Evolutionary conservation across 441 rosid genomes (phyloP), one percentile per base, ranked within the genome.

Genomic region (Biscutella laevigata): DNA sequence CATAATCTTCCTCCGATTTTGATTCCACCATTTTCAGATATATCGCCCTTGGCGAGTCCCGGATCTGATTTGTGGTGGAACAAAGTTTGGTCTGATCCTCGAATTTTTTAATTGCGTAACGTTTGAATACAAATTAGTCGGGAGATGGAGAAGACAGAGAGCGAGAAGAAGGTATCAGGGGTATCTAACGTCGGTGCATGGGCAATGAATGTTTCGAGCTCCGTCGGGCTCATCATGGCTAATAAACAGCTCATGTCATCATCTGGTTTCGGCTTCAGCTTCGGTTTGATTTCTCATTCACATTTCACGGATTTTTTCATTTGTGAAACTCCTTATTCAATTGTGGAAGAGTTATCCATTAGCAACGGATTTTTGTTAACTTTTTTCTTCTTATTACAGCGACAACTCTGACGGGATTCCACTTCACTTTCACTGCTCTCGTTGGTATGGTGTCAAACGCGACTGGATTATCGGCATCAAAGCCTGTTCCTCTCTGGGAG

Each of bases 401-500:
- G 5, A 83, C 98, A 6, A 92, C 94, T 4, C 76, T 86, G 28
- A 92, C 98, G 1, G 98, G 98, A 19, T 88, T 92, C 78, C 96
- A 92, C 71, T 92, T 91, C 48, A 77, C 86, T 2, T 73, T 88
- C 24, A 91, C 98, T 21, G 98, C 98, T 1, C 59, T 88, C 57
- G 94, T 91, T 1, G 96, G 98, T 34, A 22, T 88, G 54, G 87
- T 83, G 19, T 91, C 96, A 0, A 91, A 88, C 66, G 98, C 98
- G 4, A 81, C 95, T n/a, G 94, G 98, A 0, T 69, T 81, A 34
- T 85, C 96, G 0, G 74, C 78, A 3, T 80, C 91, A 0, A 91
- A 79, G 79, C 79, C 77, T 51, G 86, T 91, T 26, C 98, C 96
- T 16, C 26, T 85, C 49, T 85, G 95, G 96, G 98, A 91, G 88